Base-by-base conservation (phyloP, 2,329 filamentous ascomycete species). In the Pseudocercospora fuligena region DNA sequence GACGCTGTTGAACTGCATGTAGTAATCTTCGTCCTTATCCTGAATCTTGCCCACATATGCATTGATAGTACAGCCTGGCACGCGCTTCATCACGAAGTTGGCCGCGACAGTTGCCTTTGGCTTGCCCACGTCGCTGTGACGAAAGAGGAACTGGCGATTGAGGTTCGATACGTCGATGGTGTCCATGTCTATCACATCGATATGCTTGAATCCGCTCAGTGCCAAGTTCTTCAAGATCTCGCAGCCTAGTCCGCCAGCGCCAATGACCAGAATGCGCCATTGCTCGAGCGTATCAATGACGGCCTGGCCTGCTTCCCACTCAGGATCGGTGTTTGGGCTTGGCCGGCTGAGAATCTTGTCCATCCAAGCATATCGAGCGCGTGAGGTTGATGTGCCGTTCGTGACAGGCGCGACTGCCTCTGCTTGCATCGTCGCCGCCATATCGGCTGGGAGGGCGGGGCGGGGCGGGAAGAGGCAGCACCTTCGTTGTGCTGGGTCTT, bases 131-230 rank as follows among this genome's bases (percentile, higher is more conserved):
- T 99, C 95, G 67, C 89, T 85, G 73, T 94, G 87, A 23, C 95
- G 92, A 81, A 99, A 99, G 66, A 99, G 88, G 77, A 99, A 99
- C 76, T 99, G 95, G 49, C 95, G 91, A 80, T 99, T 99, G 23
- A 99, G 86, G 78, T 99, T 99, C 60, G 94, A 97, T 67, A 99
- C 94, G 77, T 99, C 95, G 79, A 99, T 99, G 1, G 94, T 99
- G 80, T 99, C 93, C 95, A 99, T 99, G 81, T 99, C 95, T 74
- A 99, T 98, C 66, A 99, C 95, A 82, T 99, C 93, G 72, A 99
- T 97, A 75, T 97, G 89, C 80, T 92, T 96, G 83, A 99, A 99
- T 29, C 94, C 93, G 1, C 94, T 97, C 61, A 99, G 86, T 49
- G 95, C 95, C 36, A 99, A 86, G 76, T 99, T 93, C 83, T 99